A percentile compares a stretch with the other conserved stretches of the same genome.
phyloP scores from a whole-genome alignment of 192 early-diverging fungal genomes.

The Coemansia sp. region DNA sequence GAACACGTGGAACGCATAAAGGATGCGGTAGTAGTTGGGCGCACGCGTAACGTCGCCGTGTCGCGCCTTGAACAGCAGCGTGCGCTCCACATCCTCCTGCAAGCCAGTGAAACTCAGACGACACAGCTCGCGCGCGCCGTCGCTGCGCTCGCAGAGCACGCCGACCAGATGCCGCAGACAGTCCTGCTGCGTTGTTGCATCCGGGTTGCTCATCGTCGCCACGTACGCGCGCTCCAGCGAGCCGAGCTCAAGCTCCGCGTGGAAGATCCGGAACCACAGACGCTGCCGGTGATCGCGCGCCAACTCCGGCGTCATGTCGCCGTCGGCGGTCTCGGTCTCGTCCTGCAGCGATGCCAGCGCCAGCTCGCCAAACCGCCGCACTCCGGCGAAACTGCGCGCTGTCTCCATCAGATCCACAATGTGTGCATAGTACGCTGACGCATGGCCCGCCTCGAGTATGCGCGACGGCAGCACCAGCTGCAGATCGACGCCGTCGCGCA shows the following conservation, averaged over 20 bases:
- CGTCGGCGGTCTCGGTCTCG: constrained; percentile 10
- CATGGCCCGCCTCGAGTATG: constrained; percentile 21
- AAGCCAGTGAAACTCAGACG: constrained; percentile 42
- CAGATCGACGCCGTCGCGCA: constrained; percentile 27
- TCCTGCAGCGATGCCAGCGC: constrained; percentile 32
- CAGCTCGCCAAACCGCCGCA: constrained; percentile 28
- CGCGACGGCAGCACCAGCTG: constrained; percentile 27
- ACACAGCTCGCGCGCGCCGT: constrained; percentile 39
- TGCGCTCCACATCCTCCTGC: constrained; percentile 52
- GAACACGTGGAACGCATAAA: constrained; percentile 56
- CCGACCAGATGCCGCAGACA: constrained; percentile 51
- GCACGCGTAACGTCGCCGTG: constrained; percentile 36
- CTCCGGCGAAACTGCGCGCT: constrained; percentile 2
- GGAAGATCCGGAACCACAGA: constrained; percentile 56
- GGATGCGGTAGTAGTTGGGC: constrained; percentile 53
- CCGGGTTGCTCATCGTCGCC: constrained; percentile 53
- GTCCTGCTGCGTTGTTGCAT: constrained; percentile 34
- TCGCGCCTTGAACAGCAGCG: constrained; percentile 53
- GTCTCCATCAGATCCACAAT: constrained; percentile 46
- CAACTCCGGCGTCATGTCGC: constrained; percentile 3
- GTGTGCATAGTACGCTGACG: constrained; percentile 40
- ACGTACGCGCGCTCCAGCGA: constrained; percentile 49
- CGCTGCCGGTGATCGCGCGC: constrained; percentile 16
- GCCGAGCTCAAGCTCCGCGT: constrained; percentile 40
- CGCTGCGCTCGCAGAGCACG: constrained; percentile 50